Percentiles rank a stretch among this genome's conserved stretches.
Conservation (phyloP, 176 grass and related monocot genomes). For the Musa acuminata region DNA sequence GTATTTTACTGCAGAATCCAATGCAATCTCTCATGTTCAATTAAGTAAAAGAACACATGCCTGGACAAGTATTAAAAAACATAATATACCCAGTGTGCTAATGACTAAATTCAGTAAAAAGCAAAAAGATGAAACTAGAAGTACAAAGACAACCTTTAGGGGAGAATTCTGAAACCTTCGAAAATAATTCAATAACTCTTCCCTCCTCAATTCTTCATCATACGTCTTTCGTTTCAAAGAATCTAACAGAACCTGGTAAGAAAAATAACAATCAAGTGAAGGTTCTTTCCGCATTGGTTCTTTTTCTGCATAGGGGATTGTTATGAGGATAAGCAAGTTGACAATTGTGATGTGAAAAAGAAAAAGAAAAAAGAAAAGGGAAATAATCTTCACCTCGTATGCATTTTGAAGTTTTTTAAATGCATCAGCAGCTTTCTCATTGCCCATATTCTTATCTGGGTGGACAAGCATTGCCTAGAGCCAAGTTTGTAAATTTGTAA, state of each 20-base stretch:
- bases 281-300: too few species aligned
- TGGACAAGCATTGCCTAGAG: constrained; percentile 98
- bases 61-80: too few species aligned
- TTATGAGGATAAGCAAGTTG: neutral
- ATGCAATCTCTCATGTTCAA: too few species aligned
- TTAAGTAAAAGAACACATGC: too few species aligned
- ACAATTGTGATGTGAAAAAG: neutral
- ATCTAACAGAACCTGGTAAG: constrained; percentile 90
- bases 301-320: too few species aligned
- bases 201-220: constrained; percentile 90
- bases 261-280: constrained; percentile 10
- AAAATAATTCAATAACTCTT: constrained; percentile 86
- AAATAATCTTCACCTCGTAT: constrained; percentile 61
- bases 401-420: constrained; percentile 99
- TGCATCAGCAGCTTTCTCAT: constrained; percentile 96
- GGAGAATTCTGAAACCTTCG: constrained; percentile 67
- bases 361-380: constrained; percentile 17
- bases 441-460: constrained; percentile 98
- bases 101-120: neutral
- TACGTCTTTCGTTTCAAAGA: constrained; percentile 90
- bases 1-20: too few species aligned
- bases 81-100: neutral
- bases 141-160: constrained; percentile 48
- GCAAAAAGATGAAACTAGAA: constrained; percentile 16
- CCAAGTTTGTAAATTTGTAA: constrained; percentile 2